Conservation (phyloP, 805 yeast genomes). For the Cyberlindnera nakhonratchasimensis region DNA sequence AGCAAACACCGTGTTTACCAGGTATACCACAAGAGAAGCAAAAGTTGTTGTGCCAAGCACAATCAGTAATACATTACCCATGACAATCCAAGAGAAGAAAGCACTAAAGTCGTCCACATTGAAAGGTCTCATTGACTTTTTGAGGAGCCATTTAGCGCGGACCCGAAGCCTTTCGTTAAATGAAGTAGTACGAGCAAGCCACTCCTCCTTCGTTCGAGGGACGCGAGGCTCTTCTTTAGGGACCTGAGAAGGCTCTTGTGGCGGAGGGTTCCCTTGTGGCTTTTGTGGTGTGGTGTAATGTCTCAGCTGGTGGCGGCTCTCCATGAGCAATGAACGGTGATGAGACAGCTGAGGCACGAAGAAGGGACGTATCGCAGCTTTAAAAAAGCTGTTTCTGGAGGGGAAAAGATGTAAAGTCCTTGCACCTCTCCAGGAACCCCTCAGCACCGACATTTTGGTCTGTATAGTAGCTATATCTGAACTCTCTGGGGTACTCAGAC, state of each 20-base stretch:
- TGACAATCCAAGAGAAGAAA: conserved; percentile 84
- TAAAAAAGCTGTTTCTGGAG: no score
- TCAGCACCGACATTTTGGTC: not conserved
- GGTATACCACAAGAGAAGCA: conserved; percentile 70
- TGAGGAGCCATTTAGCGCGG: conserved; percentile 69
- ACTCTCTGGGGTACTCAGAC: no score
- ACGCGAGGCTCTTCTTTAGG: conserved; percentile 1
- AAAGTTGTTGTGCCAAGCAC: conserved; percentile 91
- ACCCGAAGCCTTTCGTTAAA: conserved; percentile 40
- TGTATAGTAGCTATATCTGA: no score
- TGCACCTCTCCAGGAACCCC: not conserved
- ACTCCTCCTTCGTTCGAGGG: conserved; percentile 34
- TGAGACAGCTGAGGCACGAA: not conserved
- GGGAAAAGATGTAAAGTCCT: not conserved
- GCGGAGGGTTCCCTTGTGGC: not conserved
- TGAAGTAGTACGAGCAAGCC: conserved; percentile 42
- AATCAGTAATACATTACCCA: conserved; percentile 79
- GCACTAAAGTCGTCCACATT: conserved; percentile 92
- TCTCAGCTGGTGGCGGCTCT: not conserved
- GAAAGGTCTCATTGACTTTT: conserved; percentile 75
- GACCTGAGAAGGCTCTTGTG: not conserved
- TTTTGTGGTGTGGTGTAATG: not conserved
- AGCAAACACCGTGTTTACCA: conserved; percentile 54
- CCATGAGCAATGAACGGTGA: not conserved
- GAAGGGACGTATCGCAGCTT: no score